Percentiles rank a stretch among this genome's conserved stretches.
Evolutionary conservation across 352 stramenopile species (phyloP).

Genomic region (Globisporangium yorkense): DNA sequence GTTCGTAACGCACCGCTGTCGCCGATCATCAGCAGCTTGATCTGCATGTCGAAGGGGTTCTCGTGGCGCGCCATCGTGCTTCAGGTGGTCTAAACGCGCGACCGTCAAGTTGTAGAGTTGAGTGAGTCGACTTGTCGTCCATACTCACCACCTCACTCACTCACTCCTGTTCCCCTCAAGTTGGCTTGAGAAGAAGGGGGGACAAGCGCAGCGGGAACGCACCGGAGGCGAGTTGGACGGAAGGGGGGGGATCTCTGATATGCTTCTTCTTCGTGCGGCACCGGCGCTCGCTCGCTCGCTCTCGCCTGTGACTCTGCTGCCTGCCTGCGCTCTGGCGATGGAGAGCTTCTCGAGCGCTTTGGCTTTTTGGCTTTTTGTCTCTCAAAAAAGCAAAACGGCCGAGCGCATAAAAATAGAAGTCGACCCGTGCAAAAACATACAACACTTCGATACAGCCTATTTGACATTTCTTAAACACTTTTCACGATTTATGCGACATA

Average conservation of each 20-base stretch:
- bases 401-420: no score
- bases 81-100: constrained; percentile 2
- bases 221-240: background rate
- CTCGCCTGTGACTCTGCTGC: background rate
- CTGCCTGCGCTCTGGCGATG: background rate
- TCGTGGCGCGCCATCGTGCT: constrained; percentile 83
- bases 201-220: background rate
- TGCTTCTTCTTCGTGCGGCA: background rate
- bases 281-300: background rate
- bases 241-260: background rate
- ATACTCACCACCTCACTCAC: no score
- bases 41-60: constrained; percentile 96
- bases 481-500: no score
- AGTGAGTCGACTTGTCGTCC: background rate
- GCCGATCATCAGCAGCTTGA: constrained; percentile 97
- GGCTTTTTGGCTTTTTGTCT: background rate
- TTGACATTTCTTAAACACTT: no score
- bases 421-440: no score
- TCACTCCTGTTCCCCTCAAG: no score
- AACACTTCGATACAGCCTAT: no score
- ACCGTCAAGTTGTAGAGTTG: background rate
- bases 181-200: background rate
- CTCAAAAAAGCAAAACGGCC: background rate
- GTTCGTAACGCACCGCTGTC: constrained; percentile 83
- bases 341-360: background rate